phyloP scores from a whole-genome alignment of 2,329 filamentous ascomycete genomes.

The Xylaria sp. region DNA sequence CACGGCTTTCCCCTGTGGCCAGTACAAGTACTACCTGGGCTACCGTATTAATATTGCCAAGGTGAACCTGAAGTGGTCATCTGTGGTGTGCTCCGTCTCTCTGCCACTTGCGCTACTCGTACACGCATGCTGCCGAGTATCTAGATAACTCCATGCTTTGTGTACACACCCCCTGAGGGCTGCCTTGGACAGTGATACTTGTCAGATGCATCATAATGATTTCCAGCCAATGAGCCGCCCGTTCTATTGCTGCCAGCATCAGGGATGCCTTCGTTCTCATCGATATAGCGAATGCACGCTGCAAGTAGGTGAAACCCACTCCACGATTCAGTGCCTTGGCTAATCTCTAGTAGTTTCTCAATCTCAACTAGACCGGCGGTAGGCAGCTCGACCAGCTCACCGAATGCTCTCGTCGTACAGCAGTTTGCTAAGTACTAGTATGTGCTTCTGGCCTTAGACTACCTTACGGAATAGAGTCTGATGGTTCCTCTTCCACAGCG shows the following conservation, averaged over 20 bases:
- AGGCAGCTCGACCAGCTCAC: too few relatives aligned
- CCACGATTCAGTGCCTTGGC: too few relatives aligned
- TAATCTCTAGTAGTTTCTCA: too few relatives aligned
- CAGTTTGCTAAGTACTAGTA: background rate
- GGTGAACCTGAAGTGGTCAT: constrained; percentile 9
- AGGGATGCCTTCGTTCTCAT: background rate
- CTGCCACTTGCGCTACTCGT: constrained; percentile 7
- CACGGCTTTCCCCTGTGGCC: constrained; percentile 3
- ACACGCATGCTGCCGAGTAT: constrained; percentile 6
- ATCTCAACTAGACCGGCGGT: too few relatives aligned
- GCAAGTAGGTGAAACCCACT: background rate
- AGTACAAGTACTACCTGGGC: background rate
- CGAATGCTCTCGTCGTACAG: background rate
- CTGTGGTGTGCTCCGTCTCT: constrained; percentile 6
- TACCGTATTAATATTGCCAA: background rate
- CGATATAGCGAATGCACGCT: background rate
- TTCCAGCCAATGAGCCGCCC: background rate
- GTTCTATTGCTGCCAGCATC: background rate
- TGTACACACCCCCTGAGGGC: background rate
- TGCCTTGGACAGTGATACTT: background rate
- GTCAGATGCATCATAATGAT: background rate
- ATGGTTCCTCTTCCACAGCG: constrained; percentile 9
- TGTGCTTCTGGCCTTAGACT: background rate
- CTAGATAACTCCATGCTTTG: background rate
- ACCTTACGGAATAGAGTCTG: background rate